Evolutionary conservation across 148 eudicot genomes (phyloP).

Genomic region (Rhododendron ovatum): DNA sequence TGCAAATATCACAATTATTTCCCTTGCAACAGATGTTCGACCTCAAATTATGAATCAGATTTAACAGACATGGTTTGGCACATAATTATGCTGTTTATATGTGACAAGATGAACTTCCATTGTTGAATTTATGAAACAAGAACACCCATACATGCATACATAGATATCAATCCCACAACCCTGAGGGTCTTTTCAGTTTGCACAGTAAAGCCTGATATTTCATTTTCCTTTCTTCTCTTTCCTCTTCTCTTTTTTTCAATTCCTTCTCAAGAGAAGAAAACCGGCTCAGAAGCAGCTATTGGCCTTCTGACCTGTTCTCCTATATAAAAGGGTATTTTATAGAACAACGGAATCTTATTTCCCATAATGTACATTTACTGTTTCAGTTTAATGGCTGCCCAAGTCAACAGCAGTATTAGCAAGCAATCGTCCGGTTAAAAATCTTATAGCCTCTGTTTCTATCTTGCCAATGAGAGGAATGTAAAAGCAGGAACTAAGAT

Average conservation of each 20-base stretch:
- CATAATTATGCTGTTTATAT: not conserved
- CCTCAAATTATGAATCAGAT: not conserved
- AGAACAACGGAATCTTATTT: not conserved
- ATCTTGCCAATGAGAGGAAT: slow-evolving; percentile 5
- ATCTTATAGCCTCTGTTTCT: not conserved
- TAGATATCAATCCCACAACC: not conserved
- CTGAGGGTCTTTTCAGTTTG: not conserved
- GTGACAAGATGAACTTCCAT: not conserved
- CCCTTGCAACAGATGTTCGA: not conserved
- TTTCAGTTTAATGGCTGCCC: not conserved
- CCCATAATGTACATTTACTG: not conserved
- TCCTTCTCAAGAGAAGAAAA: not conserved
- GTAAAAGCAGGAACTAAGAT: not conserved
- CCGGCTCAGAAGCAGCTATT: not conserved
- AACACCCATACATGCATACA: not conserved
- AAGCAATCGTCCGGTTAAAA: not conserved
- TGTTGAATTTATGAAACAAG: not conserved
- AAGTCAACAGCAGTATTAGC: not conserved
- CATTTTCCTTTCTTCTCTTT: not conserved
- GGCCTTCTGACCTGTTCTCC: not conserved
- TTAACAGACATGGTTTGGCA: not conserved
- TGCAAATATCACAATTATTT: not conserved
- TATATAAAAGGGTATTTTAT: not conserved
- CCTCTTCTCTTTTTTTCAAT: not conserved
- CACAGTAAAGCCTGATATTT: not conserved